Evolutionary conservation across 768 basidiomycete species (phyloP).

Genomic region (Pulveroboletus sp.): DNA sequence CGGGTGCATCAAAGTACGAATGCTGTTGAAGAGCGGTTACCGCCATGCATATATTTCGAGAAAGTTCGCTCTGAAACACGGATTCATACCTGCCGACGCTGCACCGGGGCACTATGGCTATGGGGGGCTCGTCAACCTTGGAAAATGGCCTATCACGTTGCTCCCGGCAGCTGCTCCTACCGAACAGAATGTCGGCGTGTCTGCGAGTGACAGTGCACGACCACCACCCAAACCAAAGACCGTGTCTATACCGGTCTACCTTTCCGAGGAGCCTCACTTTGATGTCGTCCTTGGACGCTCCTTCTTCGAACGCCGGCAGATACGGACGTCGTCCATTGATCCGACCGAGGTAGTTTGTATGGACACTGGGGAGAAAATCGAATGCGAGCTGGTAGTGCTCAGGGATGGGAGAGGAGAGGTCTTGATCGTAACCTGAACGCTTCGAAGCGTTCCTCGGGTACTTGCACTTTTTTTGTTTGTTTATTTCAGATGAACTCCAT

Average conservation of each 20-base stretch:
- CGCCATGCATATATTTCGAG: constrained; percentile 94
- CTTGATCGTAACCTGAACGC: constrained; percentile 67
- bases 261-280: constrained; percentile 94
- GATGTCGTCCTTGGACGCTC: constrained; percentile 90
- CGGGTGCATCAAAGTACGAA: constrained; percentile 55
- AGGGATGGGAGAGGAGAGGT: constrained; percentile 89
- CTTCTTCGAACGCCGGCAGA: constrained; percentile 78
- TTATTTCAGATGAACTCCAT: too few species aligned
- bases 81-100: constrained; percentile 84
- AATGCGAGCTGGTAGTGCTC: constrained; percentile 87
- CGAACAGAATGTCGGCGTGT: background rate
- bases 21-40: constrained; percentile 91
- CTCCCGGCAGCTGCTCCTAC: constrained; percentile 25
- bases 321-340: constrained; percentile 78
- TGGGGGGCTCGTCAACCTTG: constrained; percentile 80
- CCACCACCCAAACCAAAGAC: constrained; percentile 33
- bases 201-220: background rate
- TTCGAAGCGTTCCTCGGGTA: too few species aligned
- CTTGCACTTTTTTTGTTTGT: too few species aligned
- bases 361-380: constrained; percentile 89
- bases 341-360: constrained; percentile 87
- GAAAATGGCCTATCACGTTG: constrained; percentile 81
- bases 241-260: constrained; percentile 62
- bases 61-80: constrained; percentile 83
- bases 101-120: constrained; percentile 94